Conservation (phyloP, 768 basidiomycete genomes). For the Tubosaeta sp. region DNA sequence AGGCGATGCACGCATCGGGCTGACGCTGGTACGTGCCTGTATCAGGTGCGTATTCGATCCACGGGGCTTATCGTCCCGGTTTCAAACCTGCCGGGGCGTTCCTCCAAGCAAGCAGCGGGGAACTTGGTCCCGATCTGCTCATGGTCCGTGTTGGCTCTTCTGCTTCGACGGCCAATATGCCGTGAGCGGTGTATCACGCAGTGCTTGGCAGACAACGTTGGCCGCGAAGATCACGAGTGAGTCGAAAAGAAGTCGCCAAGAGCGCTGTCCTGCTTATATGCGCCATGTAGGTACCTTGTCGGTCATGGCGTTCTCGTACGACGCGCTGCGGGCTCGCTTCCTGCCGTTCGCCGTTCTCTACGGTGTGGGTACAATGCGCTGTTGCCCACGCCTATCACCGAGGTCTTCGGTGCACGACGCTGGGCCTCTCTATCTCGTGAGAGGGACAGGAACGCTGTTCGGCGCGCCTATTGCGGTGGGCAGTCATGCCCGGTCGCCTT, state of each 20-base stretch:
- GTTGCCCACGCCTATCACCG: constrained; percentile 2
- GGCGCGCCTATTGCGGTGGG: background rate
- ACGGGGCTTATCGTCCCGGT: background rate
- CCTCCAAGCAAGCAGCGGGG: background rate
- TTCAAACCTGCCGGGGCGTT: background rate
- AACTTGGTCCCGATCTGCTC: constrained; percentile 1
- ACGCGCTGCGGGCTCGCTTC: background rate
- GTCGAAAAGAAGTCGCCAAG: background rate
- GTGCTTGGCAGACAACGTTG: constrained; percentile 2
- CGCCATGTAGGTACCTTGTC: background rate
- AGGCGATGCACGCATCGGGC: background rate
- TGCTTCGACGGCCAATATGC: background rate
- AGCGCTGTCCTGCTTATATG: background rate
- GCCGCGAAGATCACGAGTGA: background rate
- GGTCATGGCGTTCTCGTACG: background rate
- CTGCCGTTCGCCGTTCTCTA: background rate
- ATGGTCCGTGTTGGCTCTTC: background rate
- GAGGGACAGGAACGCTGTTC: background rate
- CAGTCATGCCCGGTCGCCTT: background rate
- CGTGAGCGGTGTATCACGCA: background rate
- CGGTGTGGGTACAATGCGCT: constrained; percentile 1
- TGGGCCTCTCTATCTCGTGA: background rate
- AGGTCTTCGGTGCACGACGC: constrained; percentile 1
- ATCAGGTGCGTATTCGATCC: background rate
- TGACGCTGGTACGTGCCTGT: constrained; percentile 1